Evolutionary conservation across 768 basidiomycete species (phyloP).

Genomic region (Xerocomellus chrysenteron): DNA sequence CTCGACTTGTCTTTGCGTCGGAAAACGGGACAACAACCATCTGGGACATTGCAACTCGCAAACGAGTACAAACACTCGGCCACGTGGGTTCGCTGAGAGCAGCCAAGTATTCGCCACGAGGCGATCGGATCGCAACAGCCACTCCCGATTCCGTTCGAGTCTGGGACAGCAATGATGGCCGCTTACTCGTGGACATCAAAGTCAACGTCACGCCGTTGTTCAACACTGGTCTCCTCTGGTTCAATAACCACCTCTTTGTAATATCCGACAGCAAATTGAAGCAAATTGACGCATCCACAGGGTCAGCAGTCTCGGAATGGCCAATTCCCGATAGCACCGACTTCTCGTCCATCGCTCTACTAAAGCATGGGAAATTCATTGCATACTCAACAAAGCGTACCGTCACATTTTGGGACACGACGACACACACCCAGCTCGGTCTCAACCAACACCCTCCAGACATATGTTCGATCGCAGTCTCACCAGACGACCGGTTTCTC

Average conservation of each 20-base stretch:
- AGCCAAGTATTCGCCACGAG: not conserved
- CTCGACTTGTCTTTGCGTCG: not conserved
- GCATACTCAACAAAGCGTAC: not conserved
- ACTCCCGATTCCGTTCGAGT: not conserved
- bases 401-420: not conserved
- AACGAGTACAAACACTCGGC: not conserved
- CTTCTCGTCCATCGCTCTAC: not conserved
- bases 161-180: not conserved
- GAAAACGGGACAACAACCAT: not conserved
- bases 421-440: not conserved
- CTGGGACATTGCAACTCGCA: not conserved
- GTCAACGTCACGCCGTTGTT: not conserved
- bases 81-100: not conserved
- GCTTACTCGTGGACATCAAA: not conserved
- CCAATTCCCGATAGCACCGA: fast-evolving
- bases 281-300: not conserved
- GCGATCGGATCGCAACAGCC: slow-evolving; percentile 1
- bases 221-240: slow-evolving; percentile 3
- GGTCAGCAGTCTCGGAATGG: not conserved
- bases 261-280: not conserved
- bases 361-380: not conserved
- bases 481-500: not conserved
- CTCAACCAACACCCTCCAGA: not conserved
- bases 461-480: not conserved
- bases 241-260: not conserved